Evolutionary conservation across 2,329 filamentous ascomycete species (phyloP).

Genomic region (Epichloe brachyelytri): DNA sequence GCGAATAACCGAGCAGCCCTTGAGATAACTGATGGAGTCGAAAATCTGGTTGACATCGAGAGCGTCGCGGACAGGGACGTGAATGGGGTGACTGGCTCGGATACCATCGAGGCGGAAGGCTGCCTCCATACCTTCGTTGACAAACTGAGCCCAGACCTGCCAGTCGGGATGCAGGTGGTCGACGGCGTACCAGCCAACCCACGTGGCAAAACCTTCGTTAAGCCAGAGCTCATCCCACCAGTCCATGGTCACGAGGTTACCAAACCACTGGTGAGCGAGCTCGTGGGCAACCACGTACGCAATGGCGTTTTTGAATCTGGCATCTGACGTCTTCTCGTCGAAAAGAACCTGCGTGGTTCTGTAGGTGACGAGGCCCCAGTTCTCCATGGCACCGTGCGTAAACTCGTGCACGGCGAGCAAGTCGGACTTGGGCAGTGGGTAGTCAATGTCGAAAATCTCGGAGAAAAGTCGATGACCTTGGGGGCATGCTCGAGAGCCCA

Average conservation of each 20-base stretch:
- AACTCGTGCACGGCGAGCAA: slow-evolving; percentile 89
- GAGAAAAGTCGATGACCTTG: slow-evolving; percentile 95
- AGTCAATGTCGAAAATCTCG: slow-evolving; percentile 85
- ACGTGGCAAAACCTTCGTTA: slow-evolving; percentile 94
- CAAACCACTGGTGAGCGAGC: slow-evolving; percentile 92
- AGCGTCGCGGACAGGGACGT: slow-evolving; percentile 86
- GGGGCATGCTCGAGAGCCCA: slow-evolving; percentile 86
- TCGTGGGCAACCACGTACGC: slow-evolving; percentile 98
- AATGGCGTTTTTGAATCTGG: slow-evolving; percentile 81
- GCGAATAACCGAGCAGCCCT: slow-evolving; percentile 90
- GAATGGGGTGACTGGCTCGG: slow-evolving; percentile 86
- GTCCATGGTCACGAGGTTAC: slow-evolving; percentile 91
- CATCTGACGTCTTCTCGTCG: slow-evolving; percentile 82
- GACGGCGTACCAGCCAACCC: slow-evolving; percentile 90
- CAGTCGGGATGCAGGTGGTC: slow-evolving; percentile 91
- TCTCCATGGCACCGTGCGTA: slow-evolving; percentile 80
- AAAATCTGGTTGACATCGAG: slow-evolving; percentile 97
- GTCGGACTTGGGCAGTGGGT: slow-evolving; percentile 85
- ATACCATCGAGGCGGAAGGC: slow-evolving; percentile 84
- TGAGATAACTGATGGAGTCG: slow-evolving; percentile 90
- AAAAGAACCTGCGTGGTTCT: slow-evolving; percentile 92
- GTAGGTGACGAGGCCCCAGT: slow-evolving; percentile 95
- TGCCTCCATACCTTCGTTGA: slow-evolving; percentile 86
- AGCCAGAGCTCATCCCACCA: slow-evolving; percentile 94
- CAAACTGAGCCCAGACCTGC: slow-evolving; percentile 96